A percentile compares a stretch with the other conserved stretches of the same genome.
phyloP scores from a whole-genome alignment of 495 filamentous ascomycete genomes.

The Hypomontagnella monticulosa region DNA sequence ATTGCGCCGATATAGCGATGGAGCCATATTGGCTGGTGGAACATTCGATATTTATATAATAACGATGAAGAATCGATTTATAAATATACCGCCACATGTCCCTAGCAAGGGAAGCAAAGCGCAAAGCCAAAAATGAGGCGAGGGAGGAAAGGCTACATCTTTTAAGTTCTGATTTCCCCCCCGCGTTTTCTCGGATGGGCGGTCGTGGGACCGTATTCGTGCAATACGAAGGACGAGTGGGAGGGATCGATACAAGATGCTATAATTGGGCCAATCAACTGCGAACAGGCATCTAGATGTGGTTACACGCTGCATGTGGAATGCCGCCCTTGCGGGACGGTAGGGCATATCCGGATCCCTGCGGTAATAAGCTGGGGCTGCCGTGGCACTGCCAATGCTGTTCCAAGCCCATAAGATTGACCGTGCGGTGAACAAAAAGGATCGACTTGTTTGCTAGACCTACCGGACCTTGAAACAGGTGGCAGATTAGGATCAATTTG shows the following conservation, averaged over 20 bases:
- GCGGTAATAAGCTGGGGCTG: slow-evolving; percentile 10
- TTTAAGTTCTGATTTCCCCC: slow-evolving; percentile 22
- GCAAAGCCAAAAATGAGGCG: not conserved
- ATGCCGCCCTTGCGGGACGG: slow-evolving; percentile 26
- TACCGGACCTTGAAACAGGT: too few relatives aligned
- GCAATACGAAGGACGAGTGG: slow-evolving; percentile 33
- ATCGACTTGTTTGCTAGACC: too few relatives aligned
- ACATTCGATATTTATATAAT: slow-evolving; percentile 1
- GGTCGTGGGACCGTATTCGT: not conserved
- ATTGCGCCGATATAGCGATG: slow-evolving; percentile 19
- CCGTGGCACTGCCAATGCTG: too few relatives aligned
- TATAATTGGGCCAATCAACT: slow-evolving; percentile 40
- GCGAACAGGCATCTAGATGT: slow-evolving; percentile 2
- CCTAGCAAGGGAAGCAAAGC: not conserved
- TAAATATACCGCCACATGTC: slow-evolving; percentile 3
- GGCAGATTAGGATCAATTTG: not conserved
- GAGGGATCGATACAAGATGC: slow-evolving; percentile 22
- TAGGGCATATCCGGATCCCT: slow-evolving; percentile 33
- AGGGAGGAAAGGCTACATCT: slow-evolving; percentile 15
- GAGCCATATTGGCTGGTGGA: slow-evolving; percentile 27
- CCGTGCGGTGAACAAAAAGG: too few relatives aligned
- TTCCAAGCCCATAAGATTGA: too few relatives aligned
- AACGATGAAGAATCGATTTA: slow-evolving; percentile 4
- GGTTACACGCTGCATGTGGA: slow-evolving; percentile 31
- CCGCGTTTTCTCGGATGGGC: slow-evolving; percentile 8